Percentiles rank a stretch among this genome's conserved stretches.
Evolutionary conservation across 441 rosid species (phyloP).

Genomic region (Euphorbia schlechtendalii): DNA sequence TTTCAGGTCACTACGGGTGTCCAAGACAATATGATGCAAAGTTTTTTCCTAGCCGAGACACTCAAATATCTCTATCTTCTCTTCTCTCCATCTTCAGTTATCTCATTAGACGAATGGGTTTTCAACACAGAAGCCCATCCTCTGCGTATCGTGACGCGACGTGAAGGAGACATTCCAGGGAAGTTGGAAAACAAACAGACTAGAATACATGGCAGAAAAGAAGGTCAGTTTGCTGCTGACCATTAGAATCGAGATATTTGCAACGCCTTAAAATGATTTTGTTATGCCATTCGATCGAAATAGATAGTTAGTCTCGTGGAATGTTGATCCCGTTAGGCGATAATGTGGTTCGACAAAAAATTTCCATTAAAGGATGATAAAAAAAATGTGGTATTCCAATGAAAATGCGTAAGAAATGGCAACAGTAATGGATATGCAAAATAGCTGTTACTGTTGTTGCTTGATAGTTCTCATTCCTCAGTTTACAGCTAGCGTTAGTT

Average conservation of each 20-base stretch:
- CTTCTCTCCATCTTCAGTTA: constrained; percentile 80
- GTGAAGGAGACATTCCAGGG: constrained; percentile 4
- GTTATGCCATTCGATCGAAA: no score
- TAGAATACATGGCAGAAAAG: constrained; percentile 33
- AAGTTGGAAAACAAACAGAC: constrained; percentile 14
- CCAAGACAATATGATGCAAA: constrained; percentile 93
- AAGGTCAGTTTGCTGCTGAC: constrained; percentile 28
- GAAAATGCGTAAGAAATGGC: no score
- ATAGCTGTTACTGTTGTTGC: no score
- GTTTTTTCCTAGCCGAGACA: constrained; percentile 95
- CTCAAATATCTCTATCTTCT: constrained; percentile 84
- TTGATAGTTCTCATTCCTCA: no score
- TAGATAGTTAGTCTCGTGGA: no score
- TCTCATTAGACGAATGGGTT: constrained; percentile 87
- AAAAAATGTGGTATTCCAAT: no score
- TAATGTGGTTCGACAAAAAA: no score
- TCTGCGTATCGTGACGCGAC: constrained; percentile 48
- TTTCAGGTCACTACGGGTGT: constrained; percentile 70
- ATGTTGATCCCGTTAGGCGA: no score
- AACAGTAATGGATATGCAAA: no score
- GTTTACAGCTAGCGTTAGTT: no score
- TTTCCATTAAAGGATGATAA: no score
- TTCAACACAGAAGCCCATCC: constrained; percentile 97
- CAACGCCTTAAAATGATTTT: no score
- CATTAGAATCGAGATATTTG: constrained; percentile 13